Evolutionary conservation across 768 basidiomycete species (phyloP).

Genomic region (Podaxis rugospora): DNA sequence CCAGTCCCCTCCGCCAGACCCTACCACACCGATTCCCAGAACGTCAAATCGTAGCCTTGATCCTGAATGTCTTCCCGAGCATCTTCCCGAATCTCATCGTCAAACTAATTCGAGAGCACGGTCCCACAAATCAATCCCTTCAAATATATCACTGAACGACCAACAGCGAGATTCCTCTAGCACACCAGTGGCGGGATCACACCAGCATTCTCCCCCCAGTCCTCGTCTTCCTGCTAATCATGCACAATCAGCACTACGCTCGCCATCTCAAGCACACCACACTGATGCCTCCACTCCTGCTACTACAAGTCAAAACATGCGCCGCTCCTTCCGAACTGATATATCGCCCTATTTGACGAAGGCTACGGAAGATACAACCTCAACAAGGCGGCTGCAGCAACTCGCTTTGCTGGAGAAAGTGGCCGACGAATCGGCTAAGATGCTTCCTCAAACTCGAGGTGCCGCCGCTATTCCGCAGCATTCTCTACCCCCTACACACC

Average conservation of each 20-base stretch:
- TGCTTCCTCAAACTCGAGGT: constrained; percentile 37
- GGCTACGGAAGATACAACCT: constrained; percentile 47
- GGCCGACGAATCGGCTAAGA: constrained; percentile 67
- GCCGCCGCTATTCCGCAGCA: constrained; percentile 11
- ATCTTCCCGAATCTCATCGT: background rate
- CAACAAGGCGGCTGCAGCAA: constrained; percentile 63
- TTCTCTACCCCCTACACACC: background rate
- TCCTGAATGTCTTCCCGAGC: background rate
- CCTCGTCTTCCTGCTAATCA: background rate
- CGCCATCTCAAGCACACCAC: background rate
- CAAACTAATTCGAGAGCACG: background rate
- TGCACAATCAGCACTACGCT: background rate
- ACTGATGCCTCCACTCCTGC: background rate
- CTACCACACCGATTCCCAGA: constrained; percentile 7
- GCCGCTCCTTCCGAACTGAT: constrained; percentile 35
- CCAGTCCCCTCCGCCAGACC: constrained; percentile 1
- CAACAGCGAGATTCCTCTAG: constrained; percentile 1
- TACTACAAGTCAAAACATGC: background rate
- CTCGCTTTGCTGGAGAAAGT: constrained; percentile 68
- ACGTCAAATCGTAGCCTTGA: background rate
- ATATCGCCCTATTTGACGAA: constrained; percentile 67
- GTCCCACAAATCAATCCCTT: background rate
- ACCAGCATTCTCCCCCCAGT: background rate
- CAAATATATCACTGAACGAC: background rate
- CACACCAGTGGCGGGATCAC: constrained; percentile 1